Evolutionary conservation across 139 green algal genomes (phyloP), one percentile per base, ranked within the genome.

Genomic region (Chlamydomonas sphaeroides): DNA sequence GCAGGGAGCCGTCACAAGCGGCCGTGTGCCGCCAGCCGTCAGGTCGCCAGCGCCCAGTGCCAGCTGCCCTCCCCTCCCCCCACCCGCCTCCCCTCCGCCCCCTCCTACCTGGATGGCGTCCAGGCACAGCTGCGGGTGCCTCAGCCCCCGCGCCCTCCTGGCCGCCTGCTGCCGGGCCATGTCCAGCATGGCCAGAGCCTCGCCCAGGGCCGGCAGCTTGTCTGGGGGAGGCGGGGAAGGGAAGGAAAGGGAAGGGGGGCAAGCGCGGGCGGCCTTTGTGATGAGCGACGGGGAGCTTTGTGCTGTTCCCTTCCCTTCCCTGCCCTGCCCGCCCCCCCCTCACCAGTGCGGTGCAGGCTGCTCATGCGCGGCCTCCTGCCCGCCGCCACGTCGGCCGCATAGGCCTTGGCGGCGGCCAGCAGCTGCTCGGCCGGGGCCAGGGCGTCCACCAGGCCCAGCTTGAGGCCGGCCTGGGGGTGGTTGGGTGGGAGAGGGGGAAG

Each of bases 401-500:
- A 35, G 53, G 80, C 53, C 61, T 80, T 85, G 41, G 93, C 95
- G 0, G 86, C 84, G 0, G 65, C 33, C 76, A 98, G 79, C 21
- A 99, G 89, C 80, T 95, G 57, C 8, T 85, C 79, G 45, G 63
- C 14, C 8, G 76, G 42, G 7, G 63, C 76, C 25, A 96, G 93
- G 66, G 98, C 88, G 83, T 99, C 97, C n/a, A 99, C 90, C 75
- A 99, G 89, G 33, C 97, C 97, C 32, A 95, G 82, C 87, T 97
- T 89, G 35, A 91, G 45, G 25, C 89, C 96, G 21, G 89, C 89
- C 79, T 79, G 49, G 51, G 51, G 51, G 51, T 6, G 20, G 51
- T 25, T 10, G 51, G 51, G 51, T 28, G 51, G 20, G 15, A 17
- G 51, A 17, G 20, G 20, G 15, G 51, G 20, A 30, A 61, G 51